Percentiles rank a stretch among this genome's conserved stretches.
Evolutionary conservation across 169 alveolate species (phyloP).

Genomic region (Ichthyophthirius multifiliis): DNA sequence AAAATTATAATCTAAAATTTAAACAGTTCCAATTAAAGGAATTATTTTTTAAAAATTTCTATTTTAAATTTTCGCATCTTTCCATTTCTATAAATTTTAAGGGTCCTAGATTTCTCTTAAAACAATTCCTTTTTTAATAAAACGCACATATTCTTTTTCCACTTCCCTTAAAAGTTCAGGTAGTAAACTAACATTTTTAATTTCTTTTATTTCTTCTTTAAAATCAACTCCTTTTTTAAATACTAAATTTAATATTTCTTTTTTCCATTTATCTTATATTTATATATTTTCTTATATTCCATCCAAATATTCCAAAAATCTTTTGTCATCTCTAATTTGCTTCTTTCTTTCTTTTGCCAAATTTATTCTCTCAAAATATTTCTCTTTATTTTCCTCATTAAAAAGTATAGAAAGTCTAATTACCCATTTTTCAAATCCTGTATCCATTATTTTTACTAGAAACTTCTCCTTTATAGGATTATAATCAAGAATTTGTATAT

Average conservation of each 20-base stretch:
- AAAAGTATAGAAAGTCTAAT: slow-evolving; percentile 62
- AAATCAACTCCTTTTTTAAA: neutral
- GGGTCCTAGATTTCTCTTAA: slow-evolving; percentile 6
- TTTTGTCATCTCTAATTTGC: slow-evolving; percentile 60
- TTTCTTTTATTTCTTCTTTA: neutral
- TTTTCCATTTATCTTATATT: neutral
- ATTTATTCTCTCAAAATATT: slow-evolving; percentile 61
- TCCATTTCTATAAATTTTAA: neutral
- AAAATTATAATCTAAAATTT: neutral
- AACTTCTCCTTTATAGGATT: slow-evolving; percentile 42
- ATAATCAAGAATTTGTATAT: slow-evolving; percentile 53
- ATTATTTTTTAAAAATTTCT: neutral
- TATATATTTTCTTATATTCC: slow-evolving; percentile 33
- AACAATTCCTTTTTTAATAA: slow-evolving; percentile 10
- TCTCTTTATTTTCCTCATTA: slow-evolving; percentile 57
- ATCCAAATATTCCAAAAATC: slow-evolving; percentile 58
- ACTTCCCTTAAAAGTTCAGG: neutral
- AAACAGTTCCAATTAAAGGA: neutral
- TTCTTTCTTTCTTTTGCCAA: slow-evolving; percentile 50
- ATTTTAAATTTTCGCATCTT: neutral
- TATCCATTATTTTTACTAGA: slow-evolving; percentile 41
- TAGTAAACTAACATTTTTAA: neutral
- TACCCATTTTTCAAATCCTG: slow-evolving; percentile 51
- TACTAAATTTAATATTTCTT: neutral
- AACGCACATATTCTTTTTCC: neutral